These are phyloP conservation scores for Didymella pomorum DNA, from an alignment of 2,329 filamentous ascomycete species.

Conservation along the genomic window DNA sequence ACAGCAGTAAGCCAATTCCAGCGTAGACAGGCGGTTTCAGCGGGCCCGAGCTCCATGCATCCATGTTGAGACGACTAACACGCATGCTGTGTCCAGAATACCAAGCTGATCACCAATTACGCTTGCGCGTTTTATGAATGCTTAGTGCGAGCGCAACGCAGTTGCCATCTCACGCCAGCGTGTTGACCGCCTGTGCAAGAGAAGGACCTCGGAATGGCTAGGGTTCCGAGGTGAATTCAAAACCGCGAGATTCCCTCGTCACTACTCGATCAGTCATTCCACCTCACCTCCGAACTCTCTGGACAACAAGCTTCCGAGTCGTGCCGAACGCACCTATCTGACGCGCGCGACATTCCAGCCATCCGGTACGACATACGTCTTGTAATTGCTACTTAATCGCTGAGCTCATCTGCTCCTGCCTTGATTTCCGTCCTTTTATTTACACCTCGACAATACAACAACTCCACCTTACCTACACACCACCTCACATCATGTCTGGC, in stretches of 20 bases:
- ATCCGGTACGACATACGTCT: conserved; percentile 8
- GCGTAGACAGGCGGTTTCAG: conserved; percentile 15
- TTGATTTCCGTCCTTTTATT: conserved; percentile 2
- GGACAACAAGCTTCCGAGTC: conserved; percentile 16
- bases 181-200: conserved; percentile 22
- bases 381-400: conserved; percentile 13
- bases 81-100: conserved; percentile 19
- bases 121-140: conserved; percentile 21
- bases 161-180: conserved; percentile 17
- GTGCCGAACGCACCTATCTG: conserved; percentile 11
- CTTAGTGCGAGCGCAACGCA: conserved; percentile 20
- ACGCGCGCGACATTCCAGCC: conserved; percentile 14
- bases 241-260: conserved; percentile 17
- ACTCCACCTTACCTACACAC: not conserved
- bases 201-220: conserved; percentile 13
- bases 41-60: conserved; percentile 21
- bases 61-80: conserved; percentile 21
- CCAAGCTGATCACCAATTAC: conserved; percentile 21
- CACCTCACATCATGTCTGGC: conserved; percentile 16
- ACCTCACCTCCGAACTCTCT: conserved; percentile 12
- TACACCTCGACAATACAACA: conserved; percentile 1
- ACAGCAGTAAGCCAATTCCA: conserved; percentile 13
- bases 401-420: conserved; percentile 15
- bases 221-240: conserved; percentile 19
- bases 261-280: conserved; percentile 15